These are phyloP conservation scores for Heterobasidion irregulare DNA, from an alignment of 1,284 basidiomycete species.

Conservation along the genomic window DNA sequence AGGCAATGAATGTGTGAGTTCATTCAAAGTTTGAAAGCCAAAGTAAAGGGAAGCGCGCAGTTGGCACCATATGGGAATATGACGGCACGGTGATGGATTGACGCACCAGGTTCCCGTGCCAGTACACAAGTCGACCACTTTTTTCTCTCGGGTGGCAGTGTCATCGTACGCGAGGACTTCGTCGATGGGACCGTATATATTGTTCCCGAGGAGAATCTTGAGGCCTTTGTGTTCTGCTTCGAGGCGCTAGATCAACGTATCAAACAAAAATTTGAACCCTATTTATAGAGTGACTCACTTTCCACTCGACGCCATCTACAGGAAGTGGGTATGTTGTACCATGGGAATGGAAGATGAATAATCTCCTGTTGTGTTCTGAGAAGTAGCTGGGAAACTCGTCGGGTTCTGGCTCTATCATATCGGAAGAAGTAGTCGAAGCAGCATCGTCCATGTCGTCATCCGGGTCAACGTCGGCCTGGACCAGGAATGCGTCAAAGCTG, in stretches of 20 bases:
- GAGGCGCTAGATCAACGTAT: constrained; percentile 32
- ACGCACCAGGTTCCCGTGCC: constrained; percentile 64
- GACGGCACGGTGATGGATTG: constrained; percentile 27
- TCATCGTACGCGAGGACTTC: constrained; percentile 33
- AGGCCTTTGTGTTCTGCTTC: constrained; percentile 41
- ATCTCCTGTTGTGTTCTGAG: constrained; percentile 37
- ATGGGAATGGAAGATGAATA: constrained; percentile 54
- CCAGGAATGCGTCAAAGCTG: background rate
- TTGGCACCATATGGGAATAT: background rate
- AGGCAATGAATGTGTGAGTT: constrained; percentile 2
- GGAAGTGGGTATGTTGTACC: constrained; percentile 58
- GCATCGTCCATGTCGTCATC: constrained; percentile 19
- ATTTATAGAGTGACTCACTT: constrained; percentile 29
- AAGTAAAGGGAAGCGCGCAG: constrained; percentile 10
- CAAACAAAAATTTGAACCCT: background rate
- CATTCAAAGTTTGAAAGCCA: constrained; percentile 2
- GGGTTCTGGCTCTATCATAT: constrained; percentile 29
- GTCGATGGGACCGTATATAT: constrained; percentile 50
- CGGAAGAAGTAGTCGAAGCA: constrained; percentile 33
- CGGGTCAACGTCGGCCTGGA: background rate
- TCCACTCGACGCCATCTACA: constrained; percentile 54
- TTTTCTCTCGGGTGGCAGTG: constrained; percentile 27
- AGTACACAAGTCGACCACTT: constrained; percentile 61
- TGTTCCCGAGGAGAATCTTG: constrained; percentile 34
- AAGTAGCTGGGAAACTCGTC: constrained; percentile 55